phyloP scores from a whole-genome alignment of 2,329 filamentous ascomycete genomes.

The Paracoccidioides lutzii region DNA sequence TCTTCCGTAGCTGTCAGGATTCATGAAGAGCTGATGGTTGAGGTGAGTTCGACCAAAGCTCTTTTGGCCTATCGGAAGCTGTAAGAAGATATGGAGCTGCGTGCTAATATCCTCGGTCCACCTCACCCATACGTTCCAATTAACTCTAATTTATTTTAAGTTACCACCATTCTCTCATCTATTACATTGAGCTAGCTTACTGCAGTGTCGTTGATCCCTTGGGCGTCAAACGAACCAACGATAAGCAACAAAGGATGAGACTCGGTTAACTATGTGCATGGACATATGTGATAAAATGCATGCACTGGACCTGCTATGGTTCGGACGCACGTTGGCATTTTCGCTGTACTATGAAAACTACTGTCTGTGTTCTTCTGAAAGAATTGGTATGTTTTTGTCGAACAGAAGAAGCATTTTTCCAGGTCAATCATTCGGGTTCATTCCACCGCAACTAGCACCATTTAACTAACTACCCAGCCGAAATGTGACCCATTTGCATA shows the following conservation, averaged over 20 bases:
- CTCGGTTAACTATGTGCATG: no score
- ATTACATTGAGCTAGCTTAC: background rate
- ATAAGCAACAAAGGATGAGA: no score
- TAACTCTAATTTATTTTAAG: background rate
- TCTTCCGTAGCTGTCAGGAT: background rate
- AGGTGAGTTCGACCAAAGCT: background rate
- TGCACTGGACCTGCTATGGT: no score
- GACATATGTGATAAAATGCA: no score
- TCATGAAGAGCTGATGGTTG: background rate
- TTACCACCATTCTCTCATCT: background rate
- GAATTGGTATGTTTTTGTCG: no score
- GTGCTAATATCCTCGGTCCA: background rate
- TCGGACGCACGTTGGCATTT: no score
- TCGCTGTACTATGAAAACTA: no score
- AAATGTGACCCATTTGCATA: background rate
- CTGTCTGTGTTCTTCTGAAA: no score
- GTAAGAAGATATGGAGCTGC: background rate
- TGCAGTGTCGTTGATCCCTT: no score
- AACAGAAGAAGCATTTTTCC: no score
- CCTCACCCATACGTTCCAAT: background rate
- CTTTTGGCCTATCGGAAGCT: background rate
- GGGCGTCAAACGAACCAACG: no score
- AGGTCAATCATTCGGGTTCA: background rate
- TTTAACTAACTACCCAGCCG: background rate
- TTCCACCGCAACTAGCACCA: background rate